A percentile compares a stretch with the other conserved stretches of the same genome.
phyloP scores from a whole-genome alignment of 2,329 filamentous ascomycete species.

The Diplodia mutila region DNA sequence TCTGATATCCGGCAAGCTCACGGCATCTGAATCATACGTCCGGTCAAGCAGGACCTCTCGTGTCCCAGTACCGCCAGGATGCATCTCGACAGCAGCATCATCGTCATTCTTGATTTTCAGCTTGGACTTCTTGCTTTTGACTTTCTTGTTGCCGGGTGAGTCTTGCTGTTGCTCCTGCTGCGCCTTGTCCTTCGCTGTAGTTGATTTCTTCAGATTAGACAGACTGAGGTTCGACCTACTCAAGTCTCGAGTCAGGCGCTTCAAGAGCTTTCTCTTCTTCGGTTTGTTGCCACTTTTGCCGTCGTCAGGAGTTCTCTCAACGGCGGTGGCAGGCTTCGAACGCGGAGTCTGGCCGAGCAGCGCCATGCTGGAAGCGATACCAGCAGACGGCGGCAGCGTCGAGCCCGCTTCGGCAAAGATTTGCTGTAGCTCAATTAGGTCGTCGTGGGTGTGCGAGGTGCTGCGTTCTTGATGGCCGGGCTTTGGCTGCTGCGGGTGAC shows the following conservation, averaged over 20 bases:
- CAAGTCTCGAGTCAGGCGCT: slow-evolving; percentile 15
- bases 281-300: slow-evolving; percentile 28
- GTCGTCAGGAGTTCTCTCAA: not conserved
- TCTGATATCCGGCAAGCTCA: slow-evolving; percentile 15
- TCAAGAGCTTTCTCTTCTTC: slow-evolving; percentile 28
- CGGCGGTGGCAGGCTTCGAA: not conserved
- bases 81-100: not conserved
- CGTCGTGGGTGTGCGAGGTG: slow-evolving; percentile 24
- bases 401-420: slow-evolving; percentile 38
- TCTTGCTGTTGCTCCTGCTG: slow-evolving; percentile 6
- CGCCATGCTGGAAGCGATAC: slow-evolving; percentile 6
- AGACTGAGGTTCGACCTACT: slow-evolving; percentile 13
- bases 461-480: not conserved
- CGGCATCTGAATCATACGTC: slow-evolving; percentile 21
- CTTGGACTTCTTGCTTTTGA: not conserved
- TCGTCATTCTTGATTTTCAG: not conserved
- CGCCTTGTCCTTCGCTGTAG: not conserved
- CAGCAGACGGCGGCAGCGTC: not conserved
- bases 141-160: not conserved
- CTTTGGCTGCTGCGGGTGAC: not conserved
- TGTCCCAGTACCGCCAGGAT: not conserved
- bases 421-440: slow-evolving; percentile 39
- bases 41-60: not conserved
- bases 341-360: not conserved
- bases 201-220: slow-evolving; percentile 12